Evolutionary conservation across 257 asterid species (phyloP).

Genomic region (Solanum okadae): DNA sequence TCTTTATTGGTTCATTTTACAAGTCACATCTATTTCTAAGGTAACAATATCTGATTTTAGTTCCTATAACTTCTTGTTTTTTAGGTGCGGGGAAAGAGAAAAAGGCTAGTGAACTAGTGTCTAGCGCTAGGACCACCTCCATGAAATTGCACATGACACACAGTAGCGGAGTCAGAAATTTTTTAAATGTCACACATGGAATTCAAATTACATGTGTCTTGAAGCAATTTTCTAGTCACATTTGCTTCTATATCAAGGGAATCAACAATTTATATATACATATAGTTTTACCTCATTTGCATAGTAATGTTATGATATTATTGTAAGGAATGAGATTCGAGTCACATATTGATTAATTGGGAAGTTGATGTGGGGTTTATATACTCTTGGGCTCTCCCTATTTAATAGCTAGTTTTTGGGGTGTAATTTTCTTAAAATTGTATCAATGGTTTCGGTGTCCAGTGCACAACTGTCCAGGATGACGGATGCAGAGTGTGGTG

Average conservation of each 20-base stretch:
- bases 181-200: neutral
- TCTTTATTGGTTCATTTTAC: conserved; percentile 15
- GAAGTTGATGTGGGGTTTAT: neutral
- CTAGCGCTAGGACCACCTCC: neutral
- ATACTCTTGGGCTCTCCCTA: neutral
- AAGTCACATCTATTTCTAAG: conserved; percentile 1
- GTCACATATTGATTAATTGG: neutral
- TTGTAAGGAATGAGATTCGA: neutral
- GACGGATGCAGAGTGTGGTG: neutral
- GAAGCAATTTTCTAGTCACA: neutral
- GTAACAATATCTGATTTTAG: neutral
- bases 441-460: neutral
- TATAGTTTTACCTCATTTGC: neutral
- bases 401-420: neutral
- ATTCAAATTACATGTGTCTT: neutral
- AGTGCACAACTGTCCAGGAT: neutral
- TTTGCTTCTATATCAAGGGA: neutral
- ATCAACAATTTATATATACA: neutral
- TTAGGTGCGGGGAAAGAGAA: neutral
- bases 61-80: neutral
- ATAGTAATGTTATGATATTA: neutral
- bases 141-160: neutral
- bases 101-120: neutral
- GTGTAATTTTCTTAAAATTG: neutral
- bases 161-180: neutral